Percentiles rank a stretch among this genome's conserved stretches.
Evolutionary conservation across 2,329 filamentous ascomycete species (phyloP).

Genomic region (Myriosclerotinia duriaeana): DNA sequence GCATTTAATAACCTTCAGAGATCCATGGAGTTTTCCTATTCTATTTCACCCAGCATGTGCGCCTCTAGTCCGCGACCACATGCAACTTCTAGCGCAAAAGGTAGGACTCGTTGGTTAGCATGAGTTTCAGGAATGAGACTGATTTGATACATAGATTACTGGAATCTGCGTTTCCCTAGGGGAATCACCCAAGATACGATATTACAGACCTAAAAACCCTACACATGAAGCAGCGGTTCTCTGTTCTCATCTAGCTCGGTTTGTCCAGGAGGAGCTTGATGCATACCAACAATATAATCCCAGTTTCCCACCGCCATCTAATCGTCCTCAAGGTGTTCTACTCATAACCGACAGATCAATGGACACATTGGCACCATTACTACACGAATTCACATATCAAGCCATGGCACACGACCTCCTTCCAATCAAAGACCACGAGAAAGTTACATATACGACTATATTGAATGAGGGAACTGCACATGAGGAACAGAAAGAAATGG

Average conservation of each 20-base stretch:
- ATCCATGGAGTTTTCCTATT: conserved; percentile 93
- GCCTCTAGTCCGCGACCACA: conserved; percentile 74
- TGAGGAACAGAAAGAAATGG: conserved; percentile 83
- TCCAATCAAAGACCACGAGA: conserved; percentile 83
- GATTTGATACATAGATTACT: conserved; percentile 60
- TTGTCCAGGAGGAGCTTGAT: conserved; percentile 89
- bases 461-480: conserved; percentile 71
- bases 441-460: conserved; percentile 77
- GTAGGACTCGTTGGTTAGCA: conserved; percentile 47
- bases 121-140: conserved; percentile 23
- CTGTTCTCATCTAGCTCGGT: conserved; percentile 82
- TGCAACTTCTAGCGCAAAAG: conserved; percentile 85
- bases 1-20: conserved; percentile 84
- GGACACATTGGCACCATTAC: conserved; percentile 81
- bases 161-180: conserved; percentile 88
- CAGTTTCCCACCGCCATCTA: conserved; percentile 77
- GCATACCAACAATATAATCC: conserved; percentile 81
- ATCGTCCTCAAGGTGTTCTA: conserved; percentile 76
- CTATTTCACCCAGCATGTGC: conserved; percentile 92
- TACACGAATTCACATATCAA: conserved; percentile 98
- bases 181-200: conserved; percentile 90
- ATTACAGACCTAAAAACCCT: conserved; percentile 74
- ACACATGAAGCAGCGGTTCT: conserved; percentile 86
- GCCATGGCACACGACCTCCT: conserved; percentile 96
- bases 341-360: conserved; percentile 89